Percentiles rank a stretch among this genome's conserved stretches.
phyloP scores from a whole-genome alignment of 2,329 filamentous ascomycete genomes.

The Nothomitra cinnamomea region DNA sequence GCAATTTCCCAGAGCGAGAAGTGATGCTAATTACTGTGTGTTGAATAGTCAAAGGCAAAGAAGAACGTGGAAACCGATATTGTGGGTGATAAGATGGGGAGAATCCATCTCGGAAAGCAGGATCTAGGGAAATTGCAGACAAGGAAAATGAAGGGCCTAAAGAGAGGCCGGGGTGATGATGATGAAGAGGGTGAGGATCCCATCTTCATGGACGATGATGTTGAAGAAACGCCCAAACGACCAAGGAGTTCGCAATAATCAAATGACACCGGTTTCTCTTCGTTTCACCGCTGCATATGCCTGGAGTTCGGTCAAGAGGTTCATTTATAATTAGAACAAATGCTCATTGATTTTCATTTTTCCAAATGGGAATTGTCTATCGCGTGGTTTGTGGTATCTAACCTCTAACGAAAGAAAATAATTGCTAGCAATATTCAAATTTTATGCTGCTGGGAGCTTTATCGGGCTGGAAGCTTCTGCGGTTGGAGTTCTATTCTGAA shows the following conservation, averaged over 20 bases:
- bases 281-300: not conserved
- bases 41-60: slow-evolving; percentile 46
- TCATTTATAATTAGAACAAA: no score
- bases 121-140: slow-evolving; percentile 79
- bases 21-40: not conserved
- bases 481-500: slow-evolving; percentile 1
- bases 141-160: slow-evolving; percentile 98
- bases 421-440: not conserved
- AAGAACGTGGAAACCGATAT: slow-evolving; percentile 89
- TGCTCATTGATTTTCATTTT: no score
- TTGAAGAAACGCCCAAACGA: not conserved
- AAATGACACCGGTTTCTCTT: not conserved
- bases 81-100: slow-evolving; percentile 91
- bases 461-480: not conserved
- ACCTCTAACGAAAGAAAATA: no score
- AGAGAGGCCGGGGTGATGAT: slow-evolving; percentile 54
- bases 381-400: no score
- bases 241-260: not conserved
- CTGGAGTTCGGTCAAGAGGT: not conserved
- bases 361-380: no score
- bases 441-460: not conserved
- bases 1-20: not conserved
- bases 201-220: slow-evolving; percentile 26
- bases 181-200: slow-evolving; percentile 32
- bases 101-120: slow-evolving; percentile 80